Percentiles rank a stretch among this genome's conserved stretches.
phyloP scores from a whole-genome alignment of 2,329 filamentous ascomycete genomes.

The Hypoxylon sp. region DNA sequence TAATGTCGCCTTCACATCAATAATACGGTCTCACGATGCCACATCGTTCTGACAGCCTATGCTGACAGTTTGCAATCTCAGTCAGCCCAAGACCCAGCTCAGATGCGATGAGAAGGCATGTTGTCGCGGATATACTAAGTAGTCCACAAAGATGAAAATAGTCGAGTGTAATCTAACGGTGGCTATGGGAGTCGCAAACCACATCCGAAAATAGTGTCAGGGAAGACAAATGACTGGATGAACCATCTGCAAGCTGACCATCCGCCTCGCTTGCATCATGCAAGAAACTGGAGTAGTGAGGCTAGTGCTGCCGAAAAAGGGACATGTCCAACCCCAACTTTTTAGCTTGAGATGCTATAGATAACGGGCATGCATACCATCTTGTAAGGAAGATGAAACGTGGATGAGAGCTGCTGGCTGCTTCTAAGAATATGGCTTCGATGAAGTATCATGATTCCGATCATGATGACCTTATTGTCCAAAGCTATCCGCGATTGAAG shows the following conservation, averaged over 20 bases:
- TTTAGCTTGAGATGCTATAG: constrained; percentile 25
- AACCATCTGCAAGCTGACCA: constrained; percentile 41
- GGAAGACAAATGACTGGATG: constrained; percentile 31
- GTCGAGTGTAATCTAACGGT: constrained; percentile 25
- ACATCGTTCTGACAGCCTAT: constrained; percentile 26
- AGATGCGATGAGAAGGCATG: constrained; percentile 27
- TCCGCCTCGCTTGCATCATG: constrained; percentile 46
- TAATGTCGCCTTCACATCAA: constrained; percentile 12
- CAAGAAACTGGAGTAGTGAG: constrained; percentile 48
- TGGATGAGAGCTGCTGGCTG: constrained; percentile 24
- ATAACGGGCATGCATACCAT: constrained; percentile 23
- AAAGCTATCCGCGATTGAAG: constrained; percentile 18
- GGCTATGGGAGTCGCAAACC: constrained; percentile 30
- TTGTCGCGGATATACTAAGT: constrained; percentile 20
- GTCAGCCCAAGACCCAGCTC: constrained; percentile 34
- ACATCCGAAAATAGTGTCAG: constrained; percentile 47
- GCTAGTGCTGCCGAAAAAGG: constrained; percentile 46
- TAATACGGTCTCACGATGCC: constrained; percentile 17
- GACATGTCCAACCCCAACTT: constrained; percentile 37
- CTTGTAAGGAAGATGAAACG: constrained; percentile 26
- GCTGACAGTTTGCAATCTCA: constrained; percentile 35
- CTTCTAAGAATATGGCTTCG: constrained; percentile 5
- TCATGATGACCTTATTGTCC: constrained; percentile 17
- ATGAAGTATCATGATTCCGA: constrained; percentile 21
- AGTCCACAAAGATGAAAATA: constrained; percentile 30